Evolutionary conservation across 192 early-diverging fungal genomes (phyloP).

Genomic region (Coemansia sp.): DNA sequence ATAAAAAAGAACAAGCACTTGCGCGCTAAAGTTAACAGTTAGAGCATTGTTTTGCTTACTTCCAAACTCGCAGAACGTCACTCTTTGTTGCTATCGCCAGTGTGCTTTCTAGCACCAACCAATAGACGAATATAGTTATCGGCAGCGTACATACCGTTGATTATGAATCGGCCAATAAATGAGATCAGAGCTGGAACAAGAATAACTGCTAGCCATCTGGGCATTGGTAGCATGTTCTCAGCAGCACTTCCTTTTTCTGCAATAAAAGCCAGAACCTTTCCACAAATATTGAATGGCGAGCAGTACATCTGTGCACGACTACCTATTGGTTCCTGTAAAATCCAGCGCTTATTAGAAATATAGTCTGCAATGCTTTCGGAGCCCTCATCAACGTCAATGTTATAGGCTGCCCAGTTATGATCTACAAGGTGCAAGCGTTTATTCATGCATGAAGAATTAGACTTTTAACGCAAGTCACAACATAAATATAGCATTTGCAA

Average conservation of each 20-base stretch:
- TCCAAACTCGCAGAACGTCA: not conserved
- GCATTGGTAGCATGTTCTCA: constrained; percentile 34
- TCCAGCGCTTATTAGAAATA: constrained; percentile 30
- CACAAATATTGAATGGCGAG: constrained; percentile 49
- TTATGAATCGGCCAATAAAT: constrained; percentile 35
- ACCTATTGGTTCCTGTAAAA: constrained; percentile 4
- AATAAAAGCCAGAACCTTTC: constrained; percentile 23
- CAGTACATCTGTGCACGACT: constrained; percentile 18
- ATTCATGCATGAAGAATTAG: not conserved
- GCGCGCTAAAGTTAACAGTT: not conserved
- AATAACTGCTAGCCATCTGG: constrained; percentile 48
- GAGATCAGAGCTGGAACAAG: constrained; percentile 40
- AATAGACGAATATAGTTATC: constrained; percentile 15
- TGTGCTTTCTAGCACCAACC: not conserved
- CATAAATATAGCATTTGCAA: not conserved
- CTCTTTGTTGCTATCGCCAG: not conserved
- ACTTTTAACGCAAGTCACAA: not conserved
- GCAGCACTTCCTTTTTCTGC: constrained; percentile 34
- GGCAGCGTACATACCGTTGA: constrained; percentile 40
- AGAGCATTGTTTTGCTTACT: not conserved
- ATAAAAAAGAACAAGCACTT: not conserved
- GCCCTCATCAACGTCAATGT: constrained; percentile 6
- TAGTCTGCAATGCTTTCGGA: constrained; percentile 21
- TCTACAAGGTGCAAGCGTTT: constrained; percentile 1
- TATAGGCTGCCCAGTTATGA: constrained; percentile 32